phyloP scores from a whole-genome alignment of 805 yeast species.

The Spathaspora girioi region DNA sequence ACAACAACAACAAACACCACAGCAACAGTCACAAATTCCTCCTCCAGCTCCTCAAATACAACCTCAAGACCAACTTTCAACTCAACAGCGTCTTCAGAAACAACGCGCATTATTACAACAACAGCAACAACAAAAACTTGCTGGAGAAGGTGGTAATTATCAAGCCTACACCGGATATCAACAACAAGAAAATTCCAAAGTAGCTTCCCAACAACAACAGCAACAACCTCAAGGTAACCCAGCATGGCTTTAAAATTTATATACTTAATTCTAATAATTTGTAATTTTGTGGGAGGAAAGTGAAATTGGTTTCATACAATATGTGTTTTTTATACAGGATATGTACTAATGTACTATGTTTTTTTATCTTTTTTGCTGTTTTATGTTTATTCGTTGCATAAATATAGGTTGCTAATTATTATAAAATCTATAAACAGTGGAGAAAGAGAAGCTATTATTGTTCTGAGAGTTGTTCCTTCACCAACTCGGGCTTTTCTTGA shows the following conservation, averaged over 20 bases:
- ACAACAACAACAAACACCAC: constrained; percentile 10
- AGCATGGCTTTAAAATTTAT: constrained; percentile 19
- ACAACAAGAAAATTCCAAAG: constrained; percentile 10
- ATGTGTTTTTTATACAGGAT: too few relatives aligned
- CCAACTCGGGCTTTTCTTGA: neutral
- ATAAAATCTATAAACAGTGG: neutral
- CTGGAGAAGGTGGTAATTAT: constrained; percentile 4
- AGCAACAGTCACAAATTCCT: constrained; percentile 14
- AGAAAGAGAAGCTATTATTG: neutral
- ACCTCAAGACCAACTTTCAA: constrained; percentile 11
- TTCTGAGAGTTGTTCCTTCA: too few relatives aligned
- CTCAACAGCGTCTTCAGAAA: constrained; percentile 18
- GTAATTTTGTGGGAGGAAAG: neutral
- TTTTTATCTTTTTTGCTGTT: neutral
- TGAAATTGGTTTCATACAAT: neutral
- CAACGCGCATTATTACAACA: constrained; percentile 14
- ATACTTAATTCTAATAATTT: neutral
- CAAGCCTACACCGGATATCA: constrained; percentile 4
- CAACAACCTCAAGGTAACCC: constrained; percentile 15
- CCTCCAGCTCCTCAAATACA: constrained; percentile 18
- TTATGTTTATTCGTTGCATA: neutral
- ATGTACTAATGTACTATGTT: too few relatives aligned
- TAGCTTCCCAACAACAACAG: constrained; percentile 11
- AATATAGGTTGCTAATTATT: neutral
- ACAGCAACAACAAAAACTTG: constrained; percentile 9